Conservation (phyloP, 768 basidiomycete species). For the Macrolepiota dolichaula region DNA sequence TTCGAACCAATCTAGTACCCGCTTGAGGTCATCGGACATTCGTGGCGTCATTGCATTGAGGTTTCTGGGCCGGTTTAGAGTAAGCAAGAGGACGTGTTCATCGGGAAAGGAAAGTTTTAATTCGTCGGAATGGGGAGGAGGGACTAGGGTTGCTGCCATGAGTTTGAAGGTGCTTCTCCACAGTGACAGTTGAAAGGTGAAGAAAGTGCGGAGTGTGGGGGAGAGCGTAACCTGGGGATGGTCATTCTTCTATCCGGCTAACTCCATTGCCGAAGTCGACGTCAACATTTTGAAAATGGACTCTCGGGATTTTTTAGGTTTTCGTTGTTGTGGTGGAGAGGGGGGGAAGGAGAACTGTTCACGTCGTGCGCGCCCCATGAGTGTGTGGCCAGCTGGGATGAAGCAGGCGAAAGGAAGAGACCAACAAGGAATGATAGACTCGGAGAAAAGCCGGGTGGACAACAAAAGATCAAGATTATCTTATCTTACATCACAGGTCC, state of each 20-base stretch:
- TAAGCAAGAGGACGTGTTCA: constrained; percentile 36
- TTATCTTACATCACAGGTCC: constrained; percentile 13
- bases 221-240: constrained; percentile 4
- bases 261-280: constrained; percentile 6
- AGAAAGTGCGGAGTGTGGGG: neutral
- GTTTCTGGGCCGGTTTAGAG: constrained; percentile 60
- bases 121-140: constrained; percentile 31
- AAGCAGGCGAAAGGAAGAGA: too few species aligned
- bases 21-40: constrained; percentile 51
- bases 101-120: constrained; percentile 35
- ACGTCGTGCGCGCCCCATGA: too few species aligned
- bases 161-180: neutral
- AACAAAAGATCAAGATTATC: constrained; percentile 7
- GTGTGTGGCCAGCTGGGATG: too few species aligned
- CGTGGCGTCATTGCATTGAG: constrained; percentile 73
- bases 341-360: neutral
- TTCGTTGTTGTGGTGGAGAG: neutral
- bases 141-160: constrained; percentile 20
- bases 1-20: constrained; percentile 70
- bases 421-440: too few species aligned
- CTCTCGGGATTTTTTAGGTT: neutral
- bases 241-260: constrained; percentile 6
- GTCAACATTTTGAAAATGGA: neutral
- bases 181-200: neutral
- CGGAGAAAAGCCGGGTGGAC: constrained; percentile 14